Conservation (phyloP, 805 yeast species). For the Yarrowia bubula region DNA sequence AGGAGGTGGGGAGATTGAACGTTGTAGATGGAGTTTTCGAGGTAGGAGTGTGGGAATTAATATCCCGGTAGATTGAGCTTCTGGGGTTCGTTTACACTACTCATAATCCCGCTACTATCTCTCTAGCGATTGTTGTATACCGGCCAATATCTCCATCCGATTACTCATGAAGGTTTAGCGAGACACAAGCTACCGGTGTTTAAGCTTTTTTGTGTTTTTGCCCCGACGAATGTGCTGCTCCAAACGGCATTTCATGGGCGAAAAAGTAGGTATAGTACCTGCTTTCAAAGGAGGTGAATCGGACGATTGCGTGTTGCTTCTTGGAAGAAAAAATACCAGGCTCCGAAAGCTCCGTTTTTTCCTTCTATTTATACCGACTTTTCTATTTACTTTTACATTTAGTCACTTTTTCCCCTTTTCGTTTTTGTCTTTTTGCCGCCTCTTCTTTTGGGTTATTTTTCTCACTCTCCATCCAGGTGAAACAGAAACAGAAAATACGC, state of each 20-base stretch:
- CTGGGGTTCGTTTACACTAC: too few relatives aligned
- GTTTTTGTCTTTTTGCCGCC: neutral
- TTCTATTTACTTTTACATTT: neutral
- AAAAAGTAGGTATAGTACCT: neutral
- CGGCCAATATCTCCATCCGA: neutral
- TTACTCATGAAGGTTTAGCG: neutral
- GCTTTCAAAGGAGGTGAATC: too few relatives aligned
- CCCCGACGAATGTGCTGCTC: neutral
- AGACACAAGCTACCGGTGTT: neutral
- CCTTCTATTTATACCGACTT: too few relatives aligned
- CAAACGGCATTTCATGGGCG: neutral
- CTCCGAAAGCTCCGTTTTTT: too few relatives aligned
- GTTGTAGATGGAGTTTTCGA: too few relatives aligned
- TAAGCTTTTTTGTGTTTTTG: neutral
- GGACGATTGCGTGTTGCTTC: too few relatives aligned
- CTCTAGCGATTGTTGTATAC: too few relatives aligned
- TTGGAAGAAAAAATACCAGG: too few relatives aligned
- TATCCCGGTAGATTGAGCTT: too few relatives aligned
- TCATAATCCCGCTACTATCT: too few relatives aligned
- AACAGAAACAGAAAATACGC: neutral
- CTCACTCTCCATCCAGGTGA: neutral
- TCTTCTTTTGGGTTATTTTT: neutral
- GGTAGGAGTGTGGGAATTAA: too few relatives aligned
- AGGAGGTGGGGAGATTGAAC: too few relatives aligned
- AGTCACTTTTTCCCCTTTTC: neutral